Evolutionary conservation across 768 basidiomycete genomes (phyloP).

Genomic region (Boletus insuetus): DNA sequence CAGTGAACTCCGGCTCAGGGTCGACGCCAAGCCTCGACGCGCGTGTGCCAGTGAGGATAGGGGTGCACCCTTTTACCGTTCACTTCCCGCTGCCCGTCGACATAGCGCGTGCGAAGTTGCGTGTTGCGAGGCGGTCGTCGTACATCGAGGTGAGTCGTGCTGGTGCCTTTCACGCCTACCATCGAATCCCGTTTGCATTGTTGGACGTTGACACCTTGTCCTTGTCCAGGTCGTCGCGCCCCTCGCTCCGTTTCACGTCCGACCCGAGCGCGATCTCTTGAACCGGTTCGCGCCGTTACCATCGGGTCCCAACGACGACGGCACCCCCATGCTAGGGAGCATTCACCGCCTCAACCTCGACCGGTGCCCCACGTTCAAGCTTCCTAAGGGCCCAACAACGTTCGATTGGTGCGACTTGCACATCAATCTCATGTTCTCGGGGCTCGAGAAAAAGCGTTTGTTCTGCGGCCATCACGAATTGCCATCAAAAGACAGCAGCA

Average conservation of each 20-base stretch:
- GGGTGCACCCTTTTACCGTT: conserved; percentile 21
- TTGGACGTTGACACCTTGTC: not conserved
- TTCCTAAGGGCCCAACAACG: conserved; percentile 6
- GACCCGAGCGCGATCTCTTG: conserved; percentile 19
- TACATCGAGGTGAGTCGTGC: conserved; percentile 38
- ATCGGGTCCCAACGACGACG: not conserved
- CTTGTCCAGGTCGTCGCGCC: conserved; percentile 21
- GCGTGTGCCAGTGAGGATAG: conserved; percentile 16
- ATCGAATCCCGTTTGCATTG: not conserved
- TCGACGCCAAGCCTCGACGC: not conserved
- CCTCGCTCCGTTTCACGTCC: conserved; percentile 12
- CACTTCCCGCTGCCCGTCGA: conserved; percentile 46
- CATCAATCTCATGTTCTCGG: conserved; percentile 25
- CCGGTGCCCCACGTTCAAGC: conserved; percentile 31
- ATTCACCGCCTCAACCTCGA: conserved; percentile 40
- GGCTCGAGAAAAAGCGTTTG: not conserved
- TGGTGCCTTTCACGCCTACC: not conserved
- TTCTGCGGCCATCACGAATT: no score
- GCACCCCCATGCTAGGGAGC: conserved; percentile 29
- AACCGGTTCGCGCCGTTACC: conserved; percentile 28
- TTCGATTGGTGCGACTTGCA: conserved; percentile 32
- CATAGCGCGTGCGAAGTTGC: conserved; percentile 34
- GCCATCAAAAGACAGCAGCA: no score
- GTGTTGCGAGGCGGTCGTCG: conserved; percentile 50
- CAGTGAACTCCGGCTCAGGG: not conserved